phyloP scores from a whole-genome alignment of 139 green algal genomes.

The Haematococcus lacustris region DNA sequence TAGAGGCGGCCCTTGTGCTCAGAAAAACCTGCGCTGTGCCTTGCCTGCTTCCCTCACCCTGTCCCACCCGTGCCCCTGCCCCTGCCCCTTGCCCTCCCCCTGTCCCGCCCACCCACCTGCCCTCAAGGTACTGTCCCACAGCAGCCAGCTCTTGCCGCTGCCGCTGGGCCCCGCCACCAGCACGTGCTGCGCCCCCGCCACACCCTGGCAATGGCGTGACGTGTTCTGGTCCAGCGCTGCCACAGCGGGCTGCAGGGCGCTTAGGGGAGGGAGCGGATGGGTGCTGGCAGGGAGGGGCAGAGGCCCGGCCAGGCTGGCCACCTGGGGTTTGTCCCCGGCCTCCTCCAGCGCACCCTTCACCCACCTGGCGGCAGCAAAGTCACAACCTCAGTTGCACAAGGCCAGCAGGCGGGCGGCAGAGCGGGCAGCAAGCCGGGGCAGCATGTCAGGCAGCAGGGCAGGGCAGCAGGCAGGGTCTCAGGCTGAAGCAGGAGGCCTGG shows the following conservation, averaged over 20 bases:
- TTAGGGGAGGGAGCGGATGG: neutral
- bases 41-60: too few species aligned
- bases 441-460: too few species aligned
- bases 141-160: conserved; percentile 43
- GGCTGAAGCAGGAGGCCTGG: neutral
- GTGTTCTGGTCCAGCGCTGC: conserved; percentile 35
- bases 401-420: neutral
- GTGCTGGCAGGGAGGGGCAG: neutral
- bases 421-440: neutral
- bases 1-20: too few species aligned
- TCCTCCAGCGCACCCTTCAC: conserved; percentile 49
- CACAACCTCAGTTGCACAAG: neutral
- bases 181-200: conserved; percentile 32
- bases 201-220: conserved; percentile 24
- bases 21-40: neutral
- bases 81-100: neutral
- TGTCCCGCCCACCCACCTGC: conserved; percentile 10
- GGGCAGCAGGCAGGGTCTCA: neutral
- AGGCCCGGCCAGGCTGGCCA: neutral
- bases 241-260: neutral
- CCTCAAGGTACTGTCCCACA: conserved; percentile 43
- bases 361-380: conserved; percentile 27
- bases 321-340: conserved; percentile 13
- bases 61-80: neutral
- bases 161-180: conserved; percentile 33